Percentiles rank a stretch among this genome's conserved stretches.
phyloP scores from a whole-genome alignment of 768 basidiomycete species.

The Suillus spraguei region DNA sequence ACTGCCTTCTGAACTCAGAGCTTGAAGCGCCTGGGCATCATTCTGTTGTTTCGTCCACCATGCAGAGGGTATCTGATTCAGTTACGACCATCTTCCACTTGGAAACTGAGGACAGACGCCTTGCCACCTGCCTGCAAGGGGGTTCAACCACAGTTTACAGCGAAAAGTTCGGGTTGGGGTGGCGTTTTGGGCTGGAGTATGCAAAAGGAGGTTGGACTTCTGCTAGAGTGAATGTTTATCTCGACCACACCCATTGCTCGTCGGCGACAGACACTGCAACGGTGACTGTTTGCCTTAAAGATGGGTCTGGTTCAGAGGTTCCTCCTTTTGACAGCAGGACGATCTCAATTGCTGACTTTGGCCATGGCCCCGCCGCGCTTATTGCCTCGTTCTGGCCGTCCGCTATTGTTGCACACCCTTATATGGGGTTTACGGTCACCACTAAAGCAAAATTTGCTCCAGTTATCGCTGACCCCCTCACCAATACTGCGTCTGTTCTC shows the following conservation, averaged over 20 bases:
- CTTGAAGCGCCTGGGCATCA: not conserved
- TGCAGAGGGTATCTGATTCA: constrained; percentile 31
- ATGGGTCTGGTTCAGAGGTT: constrained; percentile 9
- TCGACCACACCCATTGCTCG: no score
- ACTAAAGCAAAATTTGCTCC: constrained; percentile 21
- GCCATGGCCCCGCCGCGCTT: constrained; percentile 14
- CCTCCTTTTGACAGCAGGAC: constrained; percentile 16
- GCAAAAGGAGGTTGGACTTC: not conserved
- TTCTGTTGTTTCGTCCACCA: not conserved
- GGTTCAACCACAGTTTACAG: constrained; percentile 23
- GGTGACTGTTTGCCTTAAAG: no score
- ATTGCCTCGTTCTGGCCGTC: constrained; percentile 26
- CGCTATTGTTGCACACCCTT: constrained; percentile 11
- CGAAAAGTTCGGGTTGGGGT: constrained; percentile 30
- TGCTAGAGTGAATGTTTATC: not conserved
- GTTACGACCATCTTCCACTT: constrained; percentile 28
- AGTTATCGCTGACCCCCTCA: constrained; percentile 17
- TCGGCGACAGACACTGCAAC: no score
- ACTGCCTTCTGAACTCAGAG: not conserved
- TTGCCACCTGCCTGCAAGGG: constrained; percentile 16
- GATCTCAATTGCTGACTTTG: constrained; percentile 18
- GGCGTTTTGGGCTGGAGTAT: constrained; percentile 29
- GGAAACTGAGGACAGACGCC: constrained; percentile 23
- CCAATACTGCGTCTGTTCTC: constrained; percentile 22
- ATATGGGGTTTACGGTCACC: constrained; percentile 16